These are phyloP conservation scores for Pyrenula massariospora DNA, from an alignment of 495 filamentous ascomycete genomes.

Conservation along the genomic window DNA sequence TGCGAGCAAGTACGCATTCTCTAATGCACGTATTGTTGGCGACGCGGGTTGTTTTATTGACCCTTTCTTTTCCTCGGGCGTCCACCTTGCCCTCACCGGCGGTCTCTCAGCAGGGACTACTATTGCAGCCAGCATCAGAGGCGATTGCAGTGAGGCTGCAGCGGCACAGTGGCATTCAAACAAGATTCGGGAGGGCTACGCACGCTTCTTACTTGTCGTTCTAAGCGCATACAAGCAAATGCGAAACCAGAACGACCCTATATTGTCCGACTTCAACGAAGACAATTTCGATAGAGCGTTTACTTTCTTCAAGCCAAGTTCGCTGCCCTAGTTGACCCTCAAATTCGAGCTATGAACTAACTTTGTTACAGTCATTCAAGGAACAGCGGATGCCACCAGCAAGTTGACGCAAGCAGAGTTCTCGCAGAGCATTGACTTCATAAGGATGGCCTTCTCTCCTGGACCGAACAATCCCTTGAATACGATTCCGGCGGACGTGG, in stretches of 20 bases:
- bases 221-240: slow-evolving; percentile 34
- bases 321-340: slow-evolving; percentile 1
- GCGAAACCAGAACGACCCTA: slow-evolving; percentile 15
- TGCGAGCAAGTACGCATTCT: slow-evolving; percentile 21
- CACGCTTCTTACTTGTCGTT: slow-evolving; percentile 37
- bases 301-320: slow-evolving; percentile 23
- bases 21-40: slow-evolving; percentile 21
- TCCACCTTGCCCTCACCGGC: slow-evolving; percentile 32
- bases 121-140: slow-evolving; percentile 19
- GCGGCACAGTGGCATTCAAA: slow-evolving; percentile 35
- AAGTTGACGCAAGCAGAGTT: slow-evolving; percentile 20
- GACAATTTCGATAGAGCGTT: slow-evolving; percentile 34
- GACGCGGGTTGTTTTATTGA: slow-evolving; percentile 35
- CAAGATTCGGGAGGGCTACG: slow-evolving; percentile 32
- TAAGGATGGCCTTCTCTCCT: slow-evolving; percentile 15
- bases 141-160: slow-evolving; percentile 22
- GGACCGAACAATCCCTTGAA: slow-evolving; percentile 13
- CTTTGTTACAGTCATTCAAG: slow-evolving; percentile 31
- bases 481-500: slow-evolving; percentile 1
- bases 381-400: slow-evolving; percentile 18
- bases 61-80: slow-evolving; percentile 31
- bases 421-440: slow-evolving; percentile 26
- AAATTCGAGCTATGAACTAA: too few relatives aligned
- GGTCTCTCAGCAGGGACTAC: slow-evolving; percentile 35
- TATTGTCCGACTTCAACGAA: slow-evolving; percentile 28